Conservation (phyloP, 2,329 filamentous ascomycete species). For the Helicocarpus griseus region DNA sequence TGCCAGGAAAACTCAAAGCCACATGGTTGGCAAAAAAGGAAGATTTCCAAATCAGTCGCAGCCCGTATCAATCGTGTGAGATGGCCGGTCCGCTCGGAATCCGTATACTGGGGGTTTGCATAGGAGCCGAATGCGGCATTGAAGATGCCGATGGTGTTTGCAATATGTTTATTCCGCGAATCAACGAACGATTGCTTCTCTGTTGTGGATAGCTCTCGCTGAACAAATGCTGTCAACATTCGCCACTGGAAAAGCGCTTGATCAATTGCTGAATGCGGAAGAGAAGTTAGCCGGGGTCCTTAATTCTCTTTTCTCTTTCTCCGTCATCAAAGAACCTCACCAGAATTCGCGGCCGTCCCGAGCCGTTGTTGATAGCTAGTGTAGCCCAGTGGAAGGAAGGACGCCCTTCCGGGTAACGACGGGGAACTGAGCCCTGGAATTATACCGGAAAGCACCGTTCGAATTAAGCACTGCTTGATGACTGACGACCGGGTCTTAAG, state of each 20-base stretch:
- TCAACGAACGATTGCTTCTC: neutral
- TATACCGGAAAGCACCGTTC: conserved; percentile 13
- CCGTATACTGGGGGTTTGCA: conserved; percentile 9
- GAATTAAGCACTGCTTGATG: conserved; percentile 17
- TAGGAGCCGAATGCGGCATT: conserved; percentile 16
- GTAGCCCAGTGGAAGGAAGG: conserved; percentile 8
- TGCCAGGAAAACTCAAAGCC: conserved; percentile 14
- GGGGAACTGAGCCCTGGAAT: conserved; percentile 7
- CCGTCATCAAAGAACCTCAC: too few species aligned
- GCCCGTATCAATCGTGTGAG: conserved; percentile 14
- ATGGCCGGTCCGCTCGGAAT: conserved; percentile 13
- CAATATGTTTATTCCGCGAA: conserved; percentile 6
- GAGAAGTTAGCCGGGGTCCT: neutral
- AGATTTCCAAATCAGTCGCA: conserved; percentile 17
- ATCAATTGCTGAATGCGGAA: conserved; percentile 8
- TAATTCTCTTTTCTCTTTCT: conserved; percentile 1
- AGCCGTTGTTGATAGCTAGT: neutral
- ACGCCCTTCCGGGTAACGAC: neutral
- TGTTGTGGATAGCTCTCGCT: neutral
- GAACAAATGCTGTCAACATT: conserved; percentile 19
- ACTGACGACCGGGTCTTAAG: conserved; percentile 8
- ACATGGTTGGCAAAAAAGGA: conserved; percentile 22
- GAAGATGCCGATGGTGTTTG: conserved; percentile 8
- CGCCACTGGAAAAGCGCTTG: conserved; percentile 20
- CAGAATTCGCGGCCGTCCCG: conserved; percentile 5